Evolutionary conservation across 768 basidiomycete genomes (phyloP), one percentile per base, ranked within the genome.

Genomic region (Mycena floridula): DNA sequence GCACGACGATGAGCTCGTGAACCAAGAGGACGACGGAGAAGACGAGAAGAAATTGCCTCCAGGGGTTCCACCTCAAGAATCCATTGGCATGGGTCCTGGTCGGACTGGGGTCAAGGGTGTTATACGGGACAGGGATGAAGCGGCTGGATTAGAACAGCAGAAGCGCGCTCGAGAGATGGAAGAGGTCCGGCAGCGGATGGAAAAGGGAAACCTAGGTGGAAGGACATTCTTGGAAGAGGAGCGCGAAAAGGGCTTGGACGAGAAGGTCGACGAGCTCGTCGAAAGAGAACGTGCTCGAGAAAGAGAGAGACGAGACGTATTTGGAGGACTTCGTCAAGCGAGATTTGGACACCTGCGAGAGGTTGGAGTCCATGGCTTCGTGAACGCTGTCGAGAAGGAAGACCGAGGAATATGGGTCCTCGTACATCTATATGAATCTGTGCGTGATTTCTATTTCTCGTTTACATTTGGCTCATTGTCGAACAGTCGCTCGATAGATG

Each of bases 81-180:
- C 82, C 11, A 88, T 90, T 40, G 87, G 89, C 7, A 85, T 90
- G 84, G 86, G 83, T 3, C 85, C 85, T 8, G 89, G 89, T 4
- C 72, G 89, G 22, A 92, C 89, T 5, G 89, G 89, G 18, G 89
- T 91, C 38, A 92, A 92, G 53, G 89, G 89, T 21, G 89, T 92
- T 47, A 86, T 92, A 45, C 76, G 88, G 22, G 89, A 92, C 62
- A 74, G 79, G 24, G 70, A 81, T 46, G 89, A 92, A 55, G 86
- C 86, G 3, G 72, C 67, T 20, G 61, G 68, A 40, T 57, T 80
- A 18, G 69, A 74, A 40, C 72, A 76, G n/a, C 70, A 74, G 21
- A 76, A 73, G 50, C 68, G 68, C 9, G 69, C 68, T 4, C 64
- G 60, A 15, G 81, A 85, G 44, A 58, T 80, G 25, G 72, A 76